Conservation (phyloP, 371 early-diverging fungal species). For the Capillidium rhysosporum region DNA sequence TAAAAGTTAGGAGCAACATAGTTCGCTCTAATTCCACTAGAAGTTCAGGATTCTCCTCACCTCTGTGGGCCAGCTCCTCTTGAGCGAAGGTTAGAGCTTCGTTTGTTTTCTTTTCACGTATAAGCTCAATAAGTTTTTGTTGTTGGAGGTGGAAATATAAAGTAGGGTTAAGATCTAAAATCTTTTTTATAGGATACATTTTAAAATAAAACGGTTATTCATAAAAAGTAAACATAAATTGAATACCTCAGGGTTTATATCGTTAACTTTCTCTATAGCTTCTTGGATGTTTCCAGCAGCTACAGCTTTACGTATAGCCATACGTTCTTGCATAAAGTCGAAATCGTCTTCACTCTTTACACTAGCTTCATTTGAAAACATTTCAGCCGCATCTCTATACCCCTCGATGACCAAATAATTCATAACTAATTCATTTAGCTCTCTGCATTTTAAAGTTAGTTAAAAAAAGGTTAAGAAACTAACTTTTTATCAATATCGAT, state of each 20-base stretch:
- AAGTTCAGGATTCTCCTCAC: slow-evolving; percentile 88
- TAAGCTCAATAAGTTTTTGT: slow-evolving; percentile 86
- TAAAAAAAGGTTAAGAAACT: too few species aligned
- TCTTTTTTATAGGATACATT: slow-evolving; percentile 20
- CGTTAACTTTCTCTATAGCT: slow-evolving; percentile 90
- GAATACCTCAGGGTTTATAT: slow-evolving; percentile 83
- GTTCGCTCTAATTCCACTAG: slow-evolving; percentile 82
- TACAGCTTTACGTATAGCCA: slow-evolving; percentile 80
- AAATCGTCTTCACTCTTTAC: slow-evolving; percentile 57
- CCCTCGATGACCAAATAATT: slow-evolving; percentile 95
- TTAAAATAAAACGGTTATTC: not conserved
- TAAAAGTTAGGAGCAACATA: slow-evolving; percentile 89
- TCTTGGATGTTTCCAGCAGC: slow-evolving; percentile 74
- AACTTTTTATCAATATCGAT: not conserved
- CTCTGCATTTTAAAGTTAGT: slow-evolving; percentile 19
- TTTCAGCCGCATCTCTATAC: slow-evolving; percentile 93
- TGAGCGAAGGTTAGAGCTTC: slow-evolving; percentile 91
- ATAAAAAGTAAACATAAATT: not conserved
- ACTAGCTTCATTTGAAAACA: slow-evolving; percentile 72
- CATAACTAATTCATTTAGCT: slow-evolving; percentile 89
- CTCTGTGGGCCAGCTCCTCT: slow-evolving; percentile 89
- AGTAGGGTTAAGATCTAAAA: slow-evolving; percentile 85
- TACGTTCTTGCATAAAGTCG: slow-evolving; percentile 78
- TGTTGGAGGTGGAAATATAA: slow-evolving; percentile 89
- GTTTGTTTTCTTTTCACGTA: slow-evolving; percentile 48